phyloP scores from a whole-genome alignment of 345 rosid genomes.

The Lepidium africanum region DNA sequence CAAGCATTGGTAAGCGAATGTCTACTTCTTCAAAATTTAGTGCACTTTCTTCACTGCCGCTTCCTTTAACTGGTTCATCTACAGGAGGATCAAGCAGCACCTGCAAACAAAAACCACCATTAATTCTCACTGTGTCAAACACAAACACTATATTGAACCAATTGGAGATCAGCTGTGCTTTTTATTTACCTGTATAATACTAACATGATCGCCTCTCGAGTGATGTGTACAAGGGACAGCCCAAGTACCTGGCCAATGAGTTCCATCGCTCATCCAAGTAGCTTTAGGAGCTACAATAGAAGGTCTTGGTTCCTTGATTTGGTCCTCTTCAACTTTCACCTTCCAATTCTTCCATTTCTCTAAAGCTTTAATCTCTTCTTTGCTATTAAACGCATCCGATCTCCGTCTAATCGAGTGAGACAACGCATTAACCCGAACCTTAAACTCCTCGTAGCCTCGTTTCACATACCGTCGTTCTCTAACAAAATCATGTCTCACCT shows the following conservation, averaged over 20 bases:
- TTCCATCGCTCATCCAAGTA: constrained; percentile 84
- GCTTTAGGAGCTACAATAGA: constrained; percentile 60
- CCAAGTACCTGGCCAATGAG: constrained; percentile 90
- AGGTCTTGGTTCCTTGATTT: constrained; percentile 35
- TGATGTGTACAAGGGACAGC: constrained; percentile 47
- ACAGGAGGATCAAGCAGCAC: constrained; percentile 73
- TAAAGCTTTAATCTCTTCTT: constrained; percentile 63
- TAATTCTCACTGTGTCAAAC: neutral
- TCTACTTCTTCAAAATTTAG: constrained; percentile 56
- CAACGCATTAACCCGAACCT: constrained; percentile 65
- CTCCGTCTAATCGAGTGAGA: constrained; percentile 60
- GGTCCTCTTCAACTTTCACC: constrained; percentile 24
- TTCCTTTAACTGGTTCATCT: constrained; percentile 37
- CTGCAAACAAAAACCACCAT: constrained; percentile 15
- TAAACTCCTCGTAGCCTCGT: constrained; percentile 74
- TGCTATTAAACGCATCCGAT: constrained; percentile 69
- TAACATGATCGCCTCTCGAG: constrained; percentile 71
- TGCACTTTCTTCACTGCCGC: neutral
- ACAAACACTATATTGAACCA: neutral
- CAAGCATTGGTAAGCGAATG: constrained; percentile 75
- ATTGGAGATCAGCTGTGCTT: neutral
- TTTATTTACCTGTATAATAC: constrained; percentile 56
- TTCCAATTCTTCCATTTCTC: constrained; percentile 48
- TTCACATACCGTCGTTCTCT: constrained; percentile 63
- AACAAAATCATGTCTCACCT: constrained; percentile 65